These are phyloP conservation scores for Aspergillus fumigatus DNA, from an alignment of 2,329 filamentous ascomycete species.

Conservation along the genomic window DNA sequence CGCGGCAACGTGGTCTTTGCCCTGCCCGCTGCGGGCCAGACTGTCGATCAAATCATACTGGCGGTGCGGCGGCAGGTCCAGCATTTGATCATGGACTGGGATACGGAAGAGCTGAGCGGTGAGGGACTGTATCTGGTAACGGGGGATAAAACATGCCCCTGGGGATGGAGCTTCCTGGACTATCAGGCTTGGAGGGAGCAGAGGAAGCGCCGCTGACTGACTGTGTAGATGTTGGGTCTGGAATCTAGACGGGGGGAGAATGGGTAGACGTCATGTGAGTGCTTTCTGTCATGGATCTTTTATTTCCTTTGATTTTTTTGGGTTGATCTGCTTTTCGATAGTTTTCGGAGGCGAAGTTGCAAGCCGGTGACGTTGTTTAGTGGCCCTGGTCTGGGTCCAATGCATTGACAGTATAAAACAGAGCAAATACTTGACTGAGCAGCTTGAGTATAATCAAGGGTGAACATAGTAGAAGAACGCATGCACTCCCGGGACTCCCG, in stretches of 20 bases:
- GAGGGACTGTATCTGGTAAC: neutral
- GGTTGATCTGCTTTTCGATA: neutral
- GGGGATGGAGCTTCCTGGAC: too few relatives aligned
- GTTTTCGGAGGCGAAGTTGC: neutral
- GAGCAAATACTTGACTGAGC: too few relatives aligned
- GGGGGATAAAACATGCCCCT: neutral
- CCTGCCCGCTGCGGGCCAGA: accelerated
- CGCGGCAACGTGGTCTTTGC: neutral
- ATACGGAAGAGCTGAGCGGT: neutral
- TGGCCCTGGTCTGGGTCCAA: neutral
- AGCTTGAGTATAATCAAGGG: too few relatives aligned
- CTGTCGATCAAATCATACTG: neutral
- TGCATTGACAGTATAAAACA: too few relatives aligned
- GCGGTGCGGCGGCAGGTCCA: accelerated
- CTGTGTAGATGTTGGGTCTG: neutral
- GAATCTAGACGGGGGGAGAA: neutral
- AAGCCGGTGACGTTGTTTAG: neutral
- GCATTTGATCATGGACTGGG: neutral
- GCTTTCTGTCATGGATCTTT: neutral
- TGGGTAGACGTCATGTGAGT: neutral
- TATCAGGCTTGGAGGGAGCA: neutral
- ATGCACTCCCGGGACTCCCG: too few relatives aligned
- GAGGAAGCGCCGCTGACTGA: neutral
- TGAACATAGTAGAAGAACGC: too few relatives aligned
- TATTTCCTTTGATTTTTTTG: neutral